Percentiles rank a stretch among this genome's conserved stretches.
These are phyloP conservation scores for Senecio squalidus DNA, from an alignment of 140 eudicot genomes.

Conservation along the genomic window DNA sequence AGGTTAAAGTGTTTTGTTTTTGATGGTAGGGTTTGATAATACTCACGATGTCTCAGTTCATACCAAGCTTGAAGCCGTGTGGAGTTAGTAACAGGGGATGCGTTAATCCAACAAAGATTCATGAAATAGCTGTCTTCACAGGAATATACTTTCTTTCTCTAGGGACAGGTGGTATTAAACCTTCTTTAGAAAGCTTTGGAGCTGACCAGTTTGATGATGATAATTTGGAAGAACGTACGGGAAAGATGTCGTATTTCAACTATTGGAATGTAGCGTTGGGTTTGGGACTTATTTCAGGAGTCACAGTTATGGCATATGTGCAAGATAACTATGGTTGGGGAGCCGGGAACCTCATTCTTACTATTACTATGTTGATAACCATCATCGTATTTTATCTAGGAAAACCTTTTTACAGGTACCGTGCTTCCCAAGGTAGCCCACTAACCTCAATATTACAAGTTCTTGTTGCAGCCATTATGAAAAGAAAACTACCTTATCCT, in stretches of 20 bases:
- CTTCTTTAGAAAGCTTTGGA: constrained; percentile 53
- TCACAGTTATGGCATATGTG: constrained; percentile 35
- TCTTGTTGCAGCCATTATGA: constrained; percentile 36
- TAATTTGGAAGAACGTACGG: constrained; percentile 33
- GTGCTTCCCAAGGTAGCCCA: constrained; percentile 39
- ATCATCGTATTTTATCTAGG: constrained; percentile 31
- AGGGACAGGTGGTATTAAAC: constrained; percentile 50
- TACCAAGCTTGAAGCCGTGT: constrained; percentile 54
- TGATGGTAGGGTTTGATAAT: constrained; percentile 43
- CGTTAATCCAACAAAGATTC: constrained; percentile 30
- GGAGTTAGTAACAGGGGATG: constrained; percentile 9
- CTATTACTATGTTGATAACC: constrained; percentile 24
- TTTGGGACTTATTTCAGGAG: constrained; percentile 39
- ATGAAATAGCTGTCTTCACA: constrained; percentile 35
- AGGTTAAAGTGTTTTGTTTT: neutral
- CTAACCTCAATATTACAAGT: constrained; percentile 40
- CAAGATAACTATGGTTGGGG: constrained; percentile 43
- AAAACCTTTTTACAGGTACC: constrained; percentile 32
- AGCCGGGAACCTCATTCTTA: constrained; percentile 31
- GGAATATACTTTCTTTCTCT: constrained; percentile 37
- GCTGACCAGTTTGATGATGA: constrained; percentile 58
- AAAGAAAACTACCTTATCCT: constrained; percentile 45
- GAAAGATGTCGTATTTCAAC: constrained; percentile 44
- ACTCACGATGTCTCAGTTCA: constrained; percentile 44
- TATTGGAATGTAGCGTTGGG: constrained; percentile 52